These are phyloP conservation scores for Ceriops tagal DNA, from an alignment of 345 rosid species.

Conservation along the genomic window DNA sequence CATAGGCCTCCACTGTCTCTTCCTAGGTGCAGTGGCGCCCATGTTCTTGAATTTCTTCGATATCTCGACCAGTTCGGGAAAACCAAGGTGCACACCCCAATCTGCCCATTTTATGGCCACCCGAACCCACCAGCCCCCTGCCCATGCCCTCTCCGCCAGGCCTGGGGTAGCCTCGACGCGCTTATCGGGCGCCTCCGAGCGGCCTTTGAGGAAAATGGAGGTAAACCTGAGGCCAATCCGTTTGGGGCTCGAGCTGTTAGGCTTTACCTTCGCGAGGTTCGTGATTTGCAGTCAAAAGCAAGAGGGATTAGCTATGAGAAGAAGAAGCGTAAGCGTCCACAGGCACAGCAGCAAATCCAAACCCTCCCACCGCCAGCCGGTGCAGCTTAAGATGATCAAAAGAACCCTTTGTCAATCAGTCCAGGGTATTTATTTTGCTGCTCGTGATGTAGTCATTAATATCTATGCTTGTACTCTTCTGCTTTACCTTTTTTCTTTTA, in stretches of 20 bases:
- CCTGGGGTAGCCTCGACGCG: conserved; percentile 34
- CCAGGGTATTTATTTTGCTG: no score
- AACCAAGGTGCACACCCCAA: conserved; percentile 32
- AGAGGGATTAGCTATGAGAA: conserved; percentile 36
- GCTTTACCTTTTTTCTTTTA: neutral
- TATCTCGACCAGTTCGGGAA: conserved; percentile 34
- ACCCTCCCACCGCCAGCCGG: conserved; percentile 35
- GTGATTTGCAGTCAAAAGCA: conserved; percentile 32
- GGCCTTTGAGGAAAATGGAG: conserved; percentile 33
- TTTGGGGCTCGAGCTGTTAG: conserved; percentile 35
- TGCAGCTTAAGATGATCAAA: conserved; percentile 28
- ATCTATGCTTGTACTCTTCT: no score
- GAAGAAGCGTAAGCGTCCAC: conserved; percentile 36
- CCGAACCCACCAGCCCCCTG: conserved; percentile 40
- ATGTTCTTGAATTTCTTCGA: conserved; percentile 32
- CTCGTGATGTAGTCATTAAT: no score
- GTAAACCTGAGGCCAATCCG: conserved; percentile 30
- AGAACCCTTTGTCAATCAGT: neutral
- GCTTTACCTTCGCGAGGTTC: conserved; percentile 31
- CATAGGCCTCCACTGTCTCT: conserved; percentile 34
- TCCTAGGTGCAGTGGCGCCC: conserved; percentile 37
- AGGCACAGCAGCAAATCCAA: conserved; percentile 32
- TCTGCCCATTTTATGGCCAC: conserved; percentile 37
- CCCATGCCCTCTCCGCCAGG: conserved; percentile 39
- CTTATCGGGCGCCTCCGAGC: conserved; percentile 33